A percentile compares a stretch with the other conserved stretches of the same genome.
Conservation (phyloP, 1,284 basidiomycete species). For the Mixia osmundae region DNA sequence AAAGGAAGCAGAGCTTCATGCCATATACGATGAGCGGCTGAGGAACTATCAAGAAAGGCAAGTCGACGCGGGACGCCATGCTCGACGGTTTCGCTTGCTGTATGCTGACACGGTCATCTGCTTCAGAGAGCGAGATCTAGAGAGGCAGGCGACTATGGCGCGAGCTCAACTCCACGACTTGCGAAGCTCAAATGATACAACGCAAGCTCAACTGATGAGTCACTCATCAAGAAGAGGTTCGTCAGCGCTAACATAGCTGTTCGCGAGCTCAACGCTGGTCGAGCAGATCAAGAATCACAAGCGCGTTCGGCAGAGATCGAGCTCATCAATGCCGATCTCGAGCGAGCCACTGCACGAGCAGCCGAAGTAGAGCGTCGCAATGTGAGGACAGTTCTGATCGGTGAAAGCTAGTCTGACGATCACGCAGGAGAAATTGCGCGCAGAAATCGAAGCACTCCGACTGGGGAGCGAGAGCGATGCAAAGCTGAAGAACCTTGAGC, state of each 20-base stretch:
- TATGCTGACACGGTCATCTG: background rate
- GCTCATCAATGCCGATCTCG: slow-evolving; percentile 74
- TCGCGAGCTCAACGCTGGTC: slow-evolving; percentile 7
- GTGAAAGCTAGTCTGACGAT: too few species aligned
- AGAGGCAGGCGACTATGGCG: slow-evolving; percentile 56
- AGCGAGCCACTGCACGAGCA: slow-evolving; percentile 73
- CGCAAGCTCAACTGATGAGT: slow-evolving; percentile 69
- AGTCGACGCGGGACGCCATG: too few species aligned
- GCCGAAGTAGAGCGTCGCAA: slow-evolving; percentile 79
- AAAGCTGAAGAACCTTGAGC: slow-evolving; percentile 47
- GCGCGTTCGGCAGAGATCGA: slow-evolving; percentile 73
- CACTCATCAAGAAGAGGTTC: slow-evolving; percentile 65
- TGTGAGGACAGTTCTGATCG: slow-evolving; percentile 26
- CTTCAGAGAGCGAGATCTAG: slow-evolving; percentile 67
- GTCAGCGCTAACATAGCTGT: too few species aligned
- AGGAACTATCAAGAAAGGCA: slow-evolving; percentile 84
- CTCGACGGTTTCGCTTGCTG: background rate
- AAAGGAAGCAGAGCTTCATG: slow-evolving; percentile 85
- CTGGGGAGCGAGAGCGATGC: slow-evolving; percentile 49
- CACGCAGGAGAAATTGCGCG: slow-evolving; percentile 61
- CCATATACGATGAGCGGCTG: slow-evolving; percentile 84
- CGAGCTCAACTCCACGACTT: slow-evolving; percentile 74
- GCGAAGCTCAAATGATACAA: slow-evolving; percentile 68
- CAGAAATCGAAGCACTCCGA: slow-evolving; percentile 71
- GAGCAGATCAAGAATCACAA: slow-evolving; percentile 64